Evolutionary conservation across 495 filamentous ascomycete genomes (phyloP).

Genomic region (Elaphomyces granulatus): DNA sequence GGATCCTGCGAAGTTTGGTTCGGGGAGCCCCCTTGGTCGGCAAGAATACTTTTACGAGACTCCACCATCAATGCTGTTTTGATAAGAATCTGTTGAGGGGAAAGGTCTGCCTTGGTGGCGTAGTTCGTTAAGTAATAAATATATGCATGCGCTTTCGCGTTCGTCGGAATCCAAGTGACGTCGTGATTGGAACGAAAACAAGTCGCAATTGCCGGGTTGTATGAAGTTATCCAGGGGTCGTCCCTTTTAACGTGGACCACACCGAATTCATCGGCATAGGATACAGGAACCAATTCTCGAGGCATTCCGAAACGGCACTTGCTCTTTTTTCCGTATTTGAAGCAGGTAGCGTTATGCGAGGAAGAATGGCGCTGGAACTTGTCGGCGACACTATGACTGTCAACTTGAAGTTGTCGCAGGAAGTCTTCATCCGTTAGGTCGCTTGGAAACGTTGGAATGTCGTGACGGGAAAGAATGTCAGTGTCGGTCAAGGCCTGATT

Average conservation of each 20-base stretch:
- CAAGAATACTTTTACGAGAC: too few species aligned
- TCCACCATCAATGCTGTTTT: constrained; percentile 5
- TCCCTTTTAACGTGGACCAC: constrained; percentile 6
- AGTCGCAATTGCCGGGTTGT: constrained; percentile 7
- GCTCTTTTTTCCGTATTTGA: constrained; percentile 8
- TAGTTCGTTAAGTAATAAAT: constrained; percentile 15
- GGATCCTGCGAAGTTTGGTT: too few species aligned
- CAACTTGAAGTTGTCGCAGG: not conserved
- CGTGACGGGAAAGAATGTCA: not conserved
- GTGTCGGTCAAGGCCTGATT: not conserved
- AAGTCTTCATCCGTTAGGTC: constrained; percentile 1
- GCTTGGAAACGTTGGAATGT: not conserved
- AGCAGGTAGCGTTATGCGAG: constrained; percentile 7
- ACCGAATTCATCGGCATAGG: constrained; percentile 3
- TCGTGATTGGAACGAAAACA: constrained; percentile 10
- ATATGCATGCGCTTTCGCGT: constrained; percentile 6
- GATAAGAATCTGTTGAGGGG: constrained; percentile 4
- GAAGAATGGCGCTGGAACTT: constrained; percentile 5
- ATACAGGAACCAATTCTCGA: not conserved
- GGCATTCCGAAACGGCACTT: constrained; percentile 12
- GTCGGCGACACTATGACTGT: constrained; percentile 3
- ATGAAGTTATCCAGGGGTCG: constrained; percentile 5
- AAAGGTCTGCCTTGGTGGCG: constrained; percentile 9
- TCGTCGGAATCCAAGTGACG: constrained; percentile 8
- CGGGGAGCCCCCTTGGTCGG: too few species aligned